Base-by-base conservation (phyloP, 2,329 filamentous ascomycete species). In the Colletotrichum theobromicola region DNA sequence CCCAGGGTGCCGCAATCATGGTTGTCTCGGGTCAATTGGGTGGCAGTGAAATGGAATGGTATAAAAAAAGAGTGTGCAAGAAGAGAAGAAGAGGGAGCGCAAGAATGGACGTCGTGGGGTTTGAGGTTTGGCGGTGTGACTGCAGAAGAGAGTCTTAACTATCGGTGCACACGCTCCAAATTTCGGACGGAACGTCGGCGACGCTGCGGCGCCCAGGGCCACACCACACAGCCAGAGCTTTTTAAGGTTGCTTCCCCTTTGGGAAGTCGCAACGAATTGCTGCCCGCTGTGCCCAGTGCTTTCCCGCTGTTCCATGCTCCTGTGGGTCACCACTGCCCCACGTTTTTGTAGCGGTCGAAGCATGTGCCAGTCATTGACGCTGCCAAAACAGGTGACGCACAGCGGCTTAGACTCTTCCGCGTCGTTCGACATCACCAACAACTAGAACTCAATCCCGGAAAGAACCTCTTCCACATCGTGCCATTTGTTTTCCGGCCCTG, bases 1-100 rank as follows among this genome's bases (percentile, higher is more conserved):
- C 82, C 84, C 84, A 85, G 10, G 84, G 83, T 4, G 82, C 79
- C 58, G 67, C 60, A 28, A 73, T 30, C 74, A 76, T 76, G 57
- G 16, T 35, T 32, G 58, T 64, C 24, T 32, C 8, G 21, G 9
- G 13, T 30, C 62, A 42, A 75, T 67, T 57, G 53, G n/a, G n/a
- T 50, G n/a, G n/a, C 35, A 7, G 21, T 37, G 18, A 24, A 32
- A 15, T 58, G 30, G 5, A 35, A 64, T 30, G 35, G 4, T n/a
- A 15, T 21, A 37, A 24, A 35, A 18, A 50, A 64, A 8, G 63
- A 35, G 32, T 15, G 30, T 34, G n/a, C 18, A 24, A 61, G 42
- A 26, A 35, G 24, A 21, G 34, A 37, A 32, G 34, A 24, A 32
- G 26, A 21, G 61, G 28, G 57, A 46, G 57, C 57, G 15, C 65